phyloP scores from a whole-genome alignment of 345 rosid species.

The Abelmoschus esculentus region DNA sequence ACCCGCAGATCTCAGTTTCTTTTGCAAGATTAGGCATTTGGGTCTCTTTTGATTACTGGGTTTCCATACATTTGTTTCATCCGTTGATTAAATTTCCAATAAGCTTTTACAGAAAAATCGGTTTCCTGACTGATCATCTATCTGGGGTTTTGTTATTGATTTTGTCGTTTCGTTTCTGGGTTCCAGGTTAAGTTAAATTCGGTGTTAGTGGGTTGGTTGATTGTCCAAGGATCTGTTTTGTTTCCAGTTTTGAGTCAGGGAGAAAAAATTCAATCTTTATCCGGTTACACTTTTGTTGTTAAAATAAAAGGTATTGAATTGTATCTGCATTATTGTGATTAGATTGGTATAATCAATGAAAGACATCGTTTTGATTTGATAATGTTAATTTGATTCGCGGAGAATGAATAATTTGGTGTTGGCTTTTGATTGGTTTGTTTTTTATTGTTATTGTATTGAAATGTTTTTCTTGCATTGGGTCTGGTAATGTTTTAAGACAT shows the following conservation, averaged over 20 bases:
- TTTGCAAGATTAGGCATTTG: constrained; percentile 58
- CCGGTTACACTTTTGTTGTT: constrained; percentile 24
- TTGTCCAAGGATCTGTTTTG: constrained; percentile 49
- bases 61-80: constrained; percentile 27
- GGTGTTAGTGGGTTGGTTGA: constrained; percentile 23
- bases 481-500: constrained; percentile 15
- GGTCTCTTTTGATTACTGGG: constrained; percentile 65
- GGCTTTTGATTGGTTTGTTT: constrained; percentile 5
- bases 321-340: constrained; percentile 12
- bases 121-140: constrained; percentile 19
- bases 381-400: constrained; percentile 2
- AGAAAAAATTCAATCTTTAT: constrained; percentile 14
- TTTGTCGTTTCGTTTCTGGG: constrained; percentile 1
- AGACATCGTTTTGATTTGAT: constrained; percentile 13
- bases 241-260: constrained; percentile 35
- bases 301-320: constrained; percentile 29
- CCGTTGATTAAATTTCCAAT: constrained; percentile 9
- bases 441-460: background rate
- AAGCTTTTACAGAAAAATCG: constrained; percentile 15
- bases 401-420: background rate
- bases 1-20: constrained; percentile 52
- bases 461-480: constrained; percentile 24
- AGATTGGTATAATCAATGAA: background rate
- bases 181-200: constrained; percentile 28
- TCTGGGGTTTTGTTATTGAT: constrained; percentile 7